These are phyloP conservation scores for Cryptococcus jaspeensis DNA, from an alignment of 1,284 basidiomycete species.

Conservation along the genomic window DNA sequence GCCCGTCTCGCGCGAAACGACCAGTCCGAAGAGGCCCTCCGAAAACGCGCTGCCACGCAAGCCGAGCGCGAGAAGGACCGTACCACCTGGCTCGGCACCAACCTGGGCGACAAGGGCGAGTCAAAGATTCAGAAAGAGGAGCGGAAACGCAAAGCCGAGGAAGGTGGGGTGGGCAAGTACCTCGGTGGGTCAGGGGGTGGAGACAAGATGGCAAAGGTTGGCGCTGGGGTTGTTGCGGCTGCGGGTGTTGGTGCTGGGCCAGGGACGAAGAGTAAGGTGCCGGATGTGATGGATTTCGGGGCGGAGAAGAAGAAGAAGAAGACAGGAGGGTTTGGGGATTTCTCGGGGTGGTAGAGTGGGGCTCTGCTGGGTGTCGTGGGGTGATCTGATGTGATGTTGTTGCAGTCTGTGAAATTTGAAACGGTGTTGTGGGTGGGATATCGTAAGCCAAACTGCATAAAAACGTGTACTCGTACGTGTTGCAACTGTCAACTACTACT, in stretches of 20 bases:
- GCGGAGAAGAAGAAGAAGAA: constrained; percentile 51
- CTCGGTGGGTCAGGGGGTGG: constrained; percentile 16
- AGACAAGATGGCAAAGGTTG: constrained; percentile 6
- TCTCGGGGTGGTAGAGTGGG: constrained; percentile 43
- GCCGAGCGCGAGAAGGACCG: constrained; percentile 53
- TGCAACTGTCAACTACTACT: no score
- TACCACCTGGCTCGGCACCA: constrained; percentile 52
- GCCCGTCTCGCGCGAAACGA: constrained; percentile 47
- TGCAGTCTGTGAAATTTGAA: no score
- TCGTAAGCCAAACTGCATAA: no score
- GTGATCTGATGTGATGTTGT: no score
- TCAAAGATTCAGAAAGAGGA: constrained; percentile 29
- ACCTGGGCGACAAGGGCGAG: constrained; percentile 48
- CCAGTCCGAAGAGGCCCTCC: constrained; percentile 46
- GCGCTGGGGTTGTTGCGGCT: background rate
- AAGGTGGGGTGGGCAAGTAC: constrained; percentile 53
- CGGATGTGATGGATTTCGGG: constrained; percentile 36
- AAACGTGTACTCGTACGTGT: no score
- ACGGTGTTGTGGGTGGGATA: no score
- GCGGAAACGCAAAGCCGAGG: constrained; percentile 39
- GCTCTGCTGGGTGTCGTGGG: no score
- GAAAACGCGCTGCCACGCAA: constrained; percentile 37
- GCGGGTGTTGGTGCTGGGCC: constrained; percentile 6
- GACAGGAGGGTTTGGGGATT: constrained; percentile 53
- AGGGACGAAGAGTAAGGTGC: background rate